Evolutionary conservation across 2,329 filamentous ascomycete species (phyloP), one percentile per base, ranked within the genome.

Genomic region (Dothidotthia symphoricarpi): DNA sequence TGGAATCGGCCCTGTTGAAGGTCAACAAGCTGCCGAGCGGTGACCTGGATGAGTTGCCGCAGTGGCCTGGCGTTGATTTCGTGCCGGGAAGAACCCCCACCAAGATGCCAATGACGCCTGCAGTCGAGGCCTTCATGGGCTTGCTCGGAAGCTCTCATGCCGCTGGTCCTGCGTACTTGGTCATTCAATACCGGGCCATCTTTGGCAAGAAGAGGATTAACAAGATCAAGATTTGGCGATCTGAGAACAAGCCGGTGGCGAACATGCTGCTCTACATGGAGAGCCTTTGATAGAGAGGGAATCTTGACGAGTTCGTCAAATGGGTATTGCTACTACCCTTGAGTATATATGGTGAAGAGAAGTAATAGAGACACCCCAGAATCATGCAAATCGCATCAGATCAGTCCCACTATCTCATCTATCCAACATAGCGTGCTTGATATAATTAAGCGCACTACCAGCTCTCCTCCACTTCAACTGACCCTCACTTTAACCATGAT

Each of bases 241-340:
- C 31, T 15, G 17, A 29, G 19, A 27, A 28, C 4, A 30, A 30
- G 26, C 36, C 26, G 9, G 31, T 24, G 14, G 14, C 19, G 22
- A 39, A 39, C 31, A 37, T 37, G 34, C 28, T 37, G 28, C 11
- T 37, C 12, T 31, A 37, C 22, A 31, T 31, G 12, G 34, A 31
- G 15, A 15, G 28, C 28, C 7, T 37, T 37, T 30, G 14, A 37
- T n/a, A n/a, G n/a, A n/a, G n/a, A n/a, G 24, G 89, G 89, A 85
- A 93, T 63, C 89, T 87, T 69, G 82, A 84, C 38, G 80, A 85
- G 47, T 95, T 95, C 60, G 78, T n/a, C n/a, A n/a, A n/a, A n/a
- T n/a, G n/a, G n/a, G n/a, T n/a, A n/a, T n/a, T n/a, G n/a, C n/a
- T n/a, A n/a, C n/a, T n/a, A n/a, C n/a, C n/a, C n/a, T n/a, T n/a